These are phyloP conservation scores for Quercus glauca DNA, from an alignment of 306 rosid genomes.

Conservation along the genomic window DNA sequence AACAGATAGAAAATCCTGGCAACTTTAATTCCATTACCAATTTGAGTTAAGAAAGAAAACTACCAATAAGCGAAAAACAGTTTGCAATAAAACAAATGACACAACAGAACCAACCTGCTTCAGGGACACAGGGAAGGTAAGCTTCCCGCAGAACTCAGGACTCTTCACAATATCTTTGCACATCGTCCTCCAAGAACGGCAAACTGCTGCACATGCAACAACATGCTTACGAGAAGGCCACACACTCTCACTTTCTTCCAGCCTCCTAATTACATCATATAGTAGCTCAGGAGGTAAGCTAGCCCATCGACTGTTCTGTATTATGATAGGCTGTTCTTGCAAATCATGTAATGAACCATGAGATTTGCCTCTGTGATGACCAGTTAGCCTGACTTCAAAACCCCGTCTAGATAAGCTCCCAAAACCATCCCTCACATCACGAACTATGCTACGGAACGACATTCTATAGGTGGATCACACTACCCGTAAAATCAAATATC, in stretches of 20 bases:
- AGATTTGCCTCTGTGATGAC: slow-evolving; percentile 75
- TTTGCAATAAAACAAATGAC: background rate
- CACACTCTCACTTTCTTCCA: slow-evolving; percentile 78
- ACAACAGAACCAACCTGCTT: slow-evolving; percentile 56
- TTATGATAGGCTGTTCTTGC: slow-evolving; percentile 58
- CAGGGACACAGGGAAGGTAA: slow-evolving; percentile 82
- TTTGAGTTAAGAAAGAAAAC: background rate
- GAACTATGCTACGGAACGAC: slow-evolving; percentile 93
- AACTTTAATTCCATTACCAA: background rate
- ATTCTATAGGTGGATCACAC: slow-evolving; percentile 36
- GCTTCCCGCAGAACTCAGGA: slow-evolving; percentile 80
- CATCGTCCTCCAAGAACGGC: slow-evolving; percentile 87
- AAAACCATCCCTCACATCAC: slow-evolving; percentile 82
- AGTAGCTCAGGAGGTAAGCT: slow-evolving; percentile 78
- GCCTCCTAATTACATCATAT: slow-evolving; percentile 69
- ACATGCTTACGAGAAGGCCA: slow-evolving; percentile 88
- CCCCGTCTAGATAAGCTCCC: slow-evolving; percentile 88
- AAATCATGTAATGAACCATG: slow-evolving; percentile 75
- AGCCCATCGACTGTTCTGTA: slow-evolving; percentile 83
- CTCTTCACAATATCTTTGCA: slow-evolving; percentile 77
- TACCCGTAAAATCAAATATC: slow-evolving; percentile 16
- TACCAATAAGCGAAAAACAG: background rate
- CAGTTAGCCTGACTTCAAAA: slow-evolving; percentile 65
- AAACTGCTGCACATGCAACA: slow-evolving; percentile 84
- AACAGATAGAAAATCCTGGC: background rate